phyloP scores from a whole-genome alignment of 148 eudicot species.

The Amaranthus cruentus region DNA sequence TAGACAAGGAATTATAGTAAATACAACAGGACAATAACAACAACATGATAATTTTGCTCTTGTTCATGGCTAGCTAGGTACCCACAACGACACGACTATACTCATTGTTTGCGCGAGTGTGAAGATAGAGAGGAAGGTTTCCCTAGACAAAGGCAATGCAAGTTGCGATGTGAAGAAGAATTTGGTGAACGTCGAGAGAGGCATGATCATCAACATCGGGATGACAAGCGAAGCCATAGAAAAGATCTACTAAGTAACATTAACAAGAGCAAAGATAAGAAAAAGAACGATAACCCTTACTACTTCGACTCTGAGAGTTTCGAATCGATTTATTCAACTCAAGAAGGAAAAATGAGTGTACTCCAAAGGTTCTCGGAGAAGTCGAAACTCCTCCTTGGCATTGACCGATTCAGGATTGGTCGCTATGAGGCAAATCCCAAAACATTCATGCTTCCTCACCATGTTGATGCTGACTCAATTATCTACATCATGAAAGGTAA shows the following conservation, averaged over 20 bases:
- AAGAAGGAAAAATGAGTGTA: slow-evolving; percentile 27
- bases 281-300: slow-evolving; percentile 19
- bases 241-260: background rate
- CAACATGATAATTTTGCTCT: background rate
- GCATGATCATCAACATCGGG: background rate
- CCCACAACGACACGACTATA: slow-evolving; percentile 7
- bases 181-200: slow-evolving; percentile 2
- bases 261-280: background rate
- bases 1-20: too few relatives aligned
- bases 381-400: slow-evolving; percentile 23
- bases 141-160: slow-evolving; percentile 32
- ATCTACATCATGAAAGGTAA: slow-evolving; percentile 24
- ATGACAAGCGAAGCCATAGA: background rate
- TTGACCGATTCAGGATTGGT: slow-evolving; percentile 24
- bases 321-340: slow-evolving; percentile 17
- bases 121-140: slow-evolving; percentile 27
- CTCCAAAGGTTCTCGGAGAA: slow-evolving; percentile 26
- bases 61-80: background rate
- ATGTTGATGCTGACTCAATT: slow-evolving; percentile 32
- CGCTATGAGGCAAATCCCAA: slow-evolving; percentile 33
- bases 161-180: slow-evolving; percentile 17
- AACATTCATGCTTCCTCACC: slow-evolving; percentile 32
- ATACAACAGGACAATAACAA: too few relatives aligned
- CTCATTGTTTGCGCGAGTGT: slow-evolving; percentile 13
- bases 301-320: slow-evolving; percentile 22